Conservation (phyloP, 345 rosid species). For the Bruguiera parviflora region DNA sequence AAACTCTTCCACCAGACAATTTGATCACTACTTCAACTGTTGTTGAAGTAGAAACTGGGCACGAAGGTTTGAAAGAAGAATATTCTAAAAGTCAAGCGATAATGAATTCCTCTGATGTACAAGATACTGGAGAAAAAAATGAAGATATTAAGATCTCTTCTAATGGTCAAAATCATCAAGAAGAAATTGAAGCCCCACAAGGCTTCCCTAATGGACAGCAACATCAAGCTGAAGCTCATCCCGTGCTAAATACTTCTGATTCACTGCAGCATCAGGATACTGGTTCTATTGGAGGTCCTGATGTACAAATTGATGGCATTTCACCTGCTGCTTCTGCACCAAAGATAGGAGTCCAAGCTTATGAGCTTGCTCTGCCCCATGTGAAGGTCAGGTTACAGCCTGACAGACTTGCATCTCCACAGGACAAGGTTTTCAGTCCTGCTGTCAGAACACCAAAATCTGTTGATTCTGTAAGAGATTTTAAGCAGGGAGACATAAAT, state of each 20-base stretch:
- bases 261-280: slow-evolving; percentile 24
- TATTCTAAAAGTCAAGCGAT: slow-evolving; percentile 18
- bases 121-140: not conserved
- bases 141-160: not conserved
- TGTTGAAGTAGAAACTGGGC: slow-evolving; percentile 19
- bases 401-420: not conserved
- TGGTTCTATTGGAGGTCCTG: slow-evolving; percentile 12
- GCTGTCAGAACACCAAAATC: slow-evolving; percentile 17
- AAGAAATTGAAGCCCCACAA: not conserved
- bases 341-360: slow-evolving; percentile 5
- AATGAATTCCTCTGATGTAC: slow-evolving; percentile 13
- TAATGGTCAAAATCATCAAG: not conserved
- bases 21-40: slow-evolving; percentile 19
- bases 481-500: slow-evolving; percentile 29
- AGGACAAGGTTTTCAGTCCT: slow-evolving; percentile 26
- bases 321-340: slow-evolving; percentile 16
- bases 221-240: slow-evolving; percentile 1
- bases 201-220: not conserved
- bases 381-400: slow-evolving; percentile 16
- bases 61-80: slow-evolving; percentile 10
- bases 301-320: slow-evolving; percentile 14
- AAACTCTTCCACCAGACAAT: slow-evolving; percentile 16
- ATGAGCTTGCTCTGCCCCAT: slow-evolving; percentile 35
- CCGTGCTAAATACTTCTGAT: not conserved
- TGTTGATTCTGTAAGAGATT: slow-evolving; percentile 10